phyloP scores from a whole-genome alignment of 805 yeast genomes.

The Saturnispora sanitii region DNA sequence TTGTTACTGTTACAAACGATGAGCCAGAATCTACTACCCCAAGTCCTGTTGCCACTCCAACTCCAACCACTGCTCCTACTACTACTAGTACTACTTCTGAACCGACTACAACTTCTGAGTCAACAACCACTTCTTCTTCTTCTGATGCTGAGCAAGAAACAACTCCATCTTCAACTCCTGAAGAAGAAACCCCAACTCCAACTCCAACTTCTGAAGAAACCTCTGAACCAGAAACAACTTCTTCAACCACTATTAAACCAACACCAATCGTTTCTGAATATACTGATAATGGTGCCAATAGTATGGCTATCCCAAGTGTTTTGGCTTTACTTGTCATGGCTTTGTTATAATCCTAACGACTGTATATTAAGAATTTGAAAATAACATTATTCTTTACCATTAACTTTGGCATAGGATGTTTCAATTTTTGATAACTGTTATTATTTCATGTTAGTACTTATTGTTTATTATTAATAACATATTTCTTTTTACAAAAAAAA shows the following conservation, averaged over 20 bases:
- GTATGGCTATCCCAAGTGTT: not conserved
- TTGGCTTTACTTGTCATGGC: not conserved
- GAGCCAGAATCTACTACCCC: not conserved
- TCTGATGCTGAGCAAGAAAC: too few species aligned
- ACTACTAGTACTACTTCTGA: not conserved
- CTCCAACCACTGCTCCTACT: not conserved
- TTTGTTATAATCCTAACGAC: not conserved
- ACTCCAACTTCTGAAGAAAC: not conserved
- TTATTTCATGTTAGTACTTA: not conserved
- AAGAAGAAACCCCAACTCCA: not conserved
- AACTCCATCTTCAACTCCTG: too few species aligned
- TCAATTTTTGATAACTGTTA: slow-evolving; percentile 5
- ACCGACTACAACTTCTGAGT: not conserved
- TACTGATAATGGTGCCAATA: not conserved
- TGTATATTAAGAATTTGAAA: not conserved
- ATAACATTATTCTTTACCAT: not conserved
- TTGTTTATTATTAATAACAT: not conserved
- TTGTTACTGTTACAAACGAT: slow-evolving; percentile 10
- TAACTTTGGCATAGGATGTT: not conserved
- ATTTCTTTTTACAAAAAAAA: not conserved
- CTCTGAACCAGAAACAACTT: not conserved
- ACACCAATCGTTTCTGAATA: not conserved
- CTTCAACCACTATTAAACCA: not conserved
- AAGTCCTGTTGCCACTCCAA: not conserved
- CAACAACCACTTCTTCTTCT: not conserved